Evolutionary conservation across 2,329 filamentous ascomycete species (phyloP).

Genomic region (Xylariomycetidae sp.): DNA sequence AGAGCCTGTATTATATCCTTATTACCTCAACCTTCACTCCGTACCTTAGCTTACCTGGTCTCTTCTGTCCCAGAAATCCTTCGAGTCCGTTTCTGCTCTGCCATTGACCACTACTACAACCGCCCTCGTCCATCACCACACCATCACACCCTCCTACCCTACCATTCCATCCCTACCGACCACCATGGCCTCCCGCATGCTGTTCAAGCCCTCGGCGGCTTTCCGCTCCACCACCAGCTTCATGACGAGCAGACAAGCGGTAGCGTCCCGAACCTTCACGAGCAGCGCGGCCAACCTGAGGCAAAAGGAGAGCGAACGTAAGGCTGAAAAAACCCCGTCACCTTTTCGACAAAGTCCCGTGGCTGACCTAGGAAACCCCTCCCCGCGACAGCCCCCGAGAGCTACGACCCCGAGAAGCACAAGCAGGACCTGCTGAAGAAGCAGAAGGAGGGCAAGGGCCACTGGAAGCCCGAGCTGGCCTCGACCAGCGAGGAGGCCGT

Average conservation of each 20-base stretch:
- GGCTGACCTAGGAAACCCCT: too few relatives aligned
- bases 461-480: slow-evolving; percentile 74
- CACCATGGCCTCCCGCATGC: slow-evolving; percentile 28
- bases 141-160: slow-evolving; percentile 1
- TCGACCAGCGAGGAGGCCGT: slow-evolving; percentile 74
- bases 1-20: slow-evolving; percentile 2
- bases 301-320: slow-evolving; percentile 24
- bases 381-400: slow-evolving; percentile 8
- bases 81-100: too few relatives aligned
- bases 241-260: slow-evolving; percentile 19
- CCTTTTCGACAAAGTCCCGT: neutral
- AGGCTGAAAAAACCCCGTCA: too few relatives aligned
- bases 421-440: slow-evolving; percentile 59
- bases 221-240: slow-evolving; percentile 18
- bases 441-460: slow-evolving; percentile 60
- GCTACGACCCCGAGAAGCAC: slow-evolving; percentile 45
- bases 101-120: too few relatives aligned
- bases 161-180: neutral
- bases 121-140: neutral
- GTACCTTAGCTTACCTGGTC: too few relatives aligned
- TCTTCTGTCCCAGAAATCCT: too few relatives aligned
- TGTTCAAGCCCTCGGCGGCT: slow-evolving; percentile 14
- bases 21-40: too few relatives aligned
- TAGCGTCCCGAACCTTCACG: slow-evolving; percentile 17
- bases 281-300: slow-evolving; percentile 15